phyloP scores from a whole-genome alignment of 441 rosid genomes.

The Viola pubescens region DNA sequence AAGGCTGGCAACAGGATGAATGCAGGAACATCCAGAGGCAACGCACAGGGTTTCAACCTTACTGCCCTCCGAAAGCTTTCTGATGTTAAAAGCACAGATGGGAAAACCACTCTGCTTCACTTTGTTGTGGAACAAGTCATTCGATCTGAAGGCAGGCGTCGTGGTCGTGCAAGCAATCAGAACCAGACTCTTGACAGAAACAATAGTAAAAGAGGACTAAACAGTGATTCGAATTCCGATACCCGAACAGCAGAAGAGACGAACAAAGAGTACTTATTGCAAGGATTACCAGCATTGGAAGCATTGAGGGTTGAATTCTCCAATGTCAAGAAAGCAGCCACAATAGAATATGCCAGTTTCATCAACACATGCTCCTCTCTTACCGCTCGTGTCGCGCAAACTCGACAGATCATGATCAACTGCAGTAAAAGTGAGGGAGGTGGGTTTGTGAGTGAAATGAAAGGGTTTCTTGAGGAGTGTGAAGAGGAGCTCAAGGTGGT shows the following conservation, averaged over 20 bases:
- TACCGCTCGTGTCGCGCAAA: conserved; percentile 27
- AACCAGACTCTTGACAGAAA: conserved; percentile 20
- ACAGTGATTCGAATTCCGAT: not conserved
- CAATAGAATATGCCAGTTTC: conserved; percentile 31
- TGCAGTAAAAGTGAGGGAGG: conserved; percentile 19
- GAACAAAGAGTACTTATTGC: conserved; percentile 29
- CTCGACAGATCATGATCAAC: conserved; percentile 18
- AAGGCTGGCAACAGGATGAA: conserved; percentile 66
- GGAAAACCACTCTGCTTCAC: conserved; percentile 56
- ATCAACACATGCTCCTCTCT: conserved; percentile 28
- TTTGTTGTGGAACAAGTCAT: conserved; percentile 60
- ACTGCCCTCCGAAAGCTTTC: conserved; percentile 47
- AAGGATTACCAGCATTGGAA: conserved; percentile 37
- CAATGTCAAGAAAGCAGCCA: conserved; percentile 46
- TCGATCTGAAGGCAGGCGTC: conserved; percentile 41
- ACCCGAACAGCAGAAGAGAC: conserved; percentile 20
- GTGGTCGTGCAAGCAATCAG: conserved; percentile 5
- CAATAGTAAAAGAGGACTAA: not conserved
- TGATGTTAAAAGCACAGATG: conserved; percentile 54
- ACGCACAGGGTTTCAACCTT: conserved; percentile 57
- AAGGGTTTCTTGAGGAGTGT: conserved; percentile 35
- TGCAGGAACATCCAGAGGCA: conserved; percentile 59
- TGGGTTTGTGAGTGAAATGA: conserved; percentile 37
- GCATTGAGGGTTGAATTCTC: conserved; percentile 33
- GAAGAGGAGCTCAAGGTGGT: conserved; percentile 32